Evolutionary conservation across 768 basidiomycete genomes (phyloP).

Genomic region (Termitomyces sp.): DNA sequence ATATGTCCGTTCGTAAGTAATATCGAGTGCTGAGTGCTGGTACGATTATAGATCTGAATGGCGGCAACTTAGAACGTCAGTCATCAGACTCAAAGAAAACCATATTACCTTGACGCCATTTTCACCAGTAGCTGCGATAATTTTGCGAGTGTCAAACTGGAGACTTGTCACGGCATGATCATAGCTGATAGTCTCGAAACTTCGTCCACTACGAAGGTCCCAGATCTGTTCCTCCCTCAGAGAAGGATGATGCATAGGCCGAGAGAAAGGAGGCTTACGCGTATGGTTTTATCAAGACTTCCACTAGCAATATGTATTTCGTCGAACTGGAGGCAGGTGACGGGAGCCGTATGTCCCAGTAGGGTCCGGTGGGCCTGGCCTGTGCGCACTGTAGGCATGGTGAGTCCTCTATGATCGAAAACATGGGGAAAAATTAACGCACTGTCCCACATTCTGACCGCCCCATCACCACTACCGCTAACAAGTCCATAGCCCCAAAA

Average conservation of each 20-base stretch:
- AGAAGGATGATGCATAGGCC: background rate
- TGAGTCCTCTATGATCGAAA: background rate
- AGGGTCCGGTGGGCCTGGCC: constrained; percentile 95
- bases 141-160: constrained; percentile 94
- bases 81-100: background rate
- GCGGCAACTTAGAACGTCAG: background rate
- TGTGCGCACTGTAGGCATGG: constrained; percentile 72
- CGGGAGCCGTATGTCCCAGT: constrained; percentile 87
- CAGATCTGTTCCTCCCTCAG: constrained; percentile 65
- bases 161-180: constrained; percentile 88
- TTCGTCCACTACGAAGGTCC: constrained; percentile 90
- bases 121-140: constrained; percentile 89
- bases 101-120: constrained; percentile 80
- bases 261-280: constrained; percentile 46
- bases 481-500: constrained; percentile 99
- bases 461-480: constrained; percentile 95
- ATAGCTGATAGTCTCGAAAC: constrained; percentile 85
- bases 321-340: constrained; percentile 95
- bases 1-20: constrained; percentile 91
- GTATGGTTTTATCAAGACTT: constrained; percentile 88
- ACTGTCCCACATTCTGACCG: constrained; percentile 99
- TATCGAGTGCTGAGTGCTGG: constrained; percentile 83
- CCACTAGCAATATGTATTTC: constrained; percentile 92
- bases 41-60: constrained; percentile 89
- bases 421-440: constrained; percentile 33